phyloP scores from a whole-genome alignment of 495 filamentous ascomycete genomes.

The Aspergillus ostianus region DNA sequence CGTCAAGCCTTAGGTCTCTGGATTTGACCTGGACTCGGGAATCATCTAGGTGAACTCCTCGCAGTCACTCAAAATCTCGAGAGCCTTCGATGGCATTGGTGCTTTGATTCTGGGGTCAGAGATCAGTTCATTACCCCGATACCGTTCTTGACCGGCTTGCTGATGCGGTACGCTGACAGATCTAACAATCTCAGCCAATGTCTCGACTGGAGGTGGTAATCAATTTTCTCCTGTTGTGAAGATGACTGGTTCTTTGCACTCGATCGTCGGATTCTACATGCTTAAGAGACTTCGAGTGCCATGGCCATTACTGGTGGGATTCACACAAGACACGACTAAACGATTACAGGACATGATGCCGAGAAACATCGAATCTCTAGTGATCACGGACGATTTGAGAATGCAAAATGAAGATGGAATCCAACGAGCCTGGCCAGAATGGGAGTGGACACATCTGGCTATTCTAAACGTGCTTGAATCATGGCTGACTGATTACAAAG shows the following conservation, averaged over 20 bases:
- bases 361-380: constrained; percentile 8
- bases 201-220: constrained; percentile 1
- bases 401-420: constrained; percentile 5
- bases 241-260: constrained; percentile 9
- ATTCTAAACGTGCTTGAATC: not conserved
- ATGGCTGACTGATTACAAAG: not conserved
- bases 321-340: constrained; percentile 7
- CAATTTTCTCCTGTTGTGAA: constrained; percentile 6
- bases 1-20: constrained; percentile 15
- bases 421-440: not conserved
- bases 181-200: constrained; percentile 12
- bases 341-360: constrained; percentile 12
- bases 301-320: constrained; percentile 7
- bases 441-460: not conserved
- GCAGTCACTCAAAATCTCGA: constrained; percentile 11
- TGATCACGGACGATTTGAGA: constrained; percentile 2
- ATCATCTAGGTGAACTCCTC: constrained; percentile 15
- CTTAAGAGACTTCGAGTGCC: constrained; percentile 7
- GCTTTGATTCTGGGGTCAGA: constrained; percentile 12
- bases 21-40: constrained; percentile 15
- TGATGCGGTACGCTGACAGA: constrained; percentile 17
- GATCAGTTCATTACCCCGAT: constrained; percentile 18
- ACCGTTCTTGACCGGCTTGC: constrained; percentile 16
- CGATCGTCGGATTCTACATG: constrained; percentile 4
- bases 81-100: constrained; percentile 13